A percentile compares a stretch with the other conserved stretches of the same genome.
These are phyloP conservation scores for Astrephomene gubernaculifera DNA, from an alignment of 139 green algal species.

Conservation along the genomic window DNA sequence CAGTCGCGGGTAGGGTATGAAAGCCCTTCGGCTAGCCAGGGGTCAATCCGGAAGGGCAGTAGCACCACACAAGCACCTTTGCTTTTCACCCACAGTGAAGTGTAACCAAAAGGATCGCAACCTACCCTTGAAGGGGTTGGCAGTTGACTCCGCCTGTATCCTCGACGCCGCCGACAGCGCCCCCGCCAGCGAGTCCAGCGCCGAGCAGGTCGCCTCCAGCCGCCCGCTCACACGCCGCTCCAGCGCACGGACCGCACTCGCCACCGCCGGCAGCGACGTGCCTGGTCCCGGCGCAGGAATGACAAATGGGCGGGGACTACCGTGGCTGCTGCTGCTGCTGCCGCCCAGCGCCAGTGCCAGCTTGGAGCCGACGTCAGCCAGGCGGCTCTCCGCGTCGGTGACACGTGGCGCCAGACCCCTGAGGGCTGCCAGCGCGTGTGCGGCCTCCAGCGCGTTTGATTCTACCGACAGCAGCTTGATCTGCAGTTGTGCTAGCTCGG, in stretches of 20 bases:
- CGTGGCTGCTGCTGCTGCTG: constrained; percentile 1
- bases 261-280: constrained; percentile 6
- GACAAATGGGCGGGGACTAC: background rate
- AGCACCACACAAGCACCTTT: no score
- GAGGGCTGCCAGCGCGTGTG: constrained; percentile 21
- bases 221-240: constrained; percentile 7
- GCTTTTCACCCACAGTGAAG: no score
- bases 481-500: constrained; percentile 6
- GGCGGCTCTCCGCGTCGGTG: constrained; percentile 5
- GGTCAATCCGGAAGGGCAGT: no score
- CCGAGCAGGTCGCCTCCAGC: background rate
- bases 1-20: no score
- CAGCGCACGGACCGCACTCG: background rate
- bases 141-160: constrained; percentile 14
- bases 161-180: background rate
- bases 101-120: background rate
- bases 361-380: constrained; percentile 16
- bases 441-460: background rate
- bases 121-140: constrained; percentile 42
- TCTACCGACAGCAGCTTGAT: background rate
- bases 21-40: no score
- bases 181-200: constrained; percentile 4
- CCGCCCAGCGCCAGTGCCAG: constrained; percentile 6
- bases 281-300: background rate
- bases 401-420: constrained; percentile 16